Conservation (phyloP, 306 rosid species). For the Sicyos baderoa region DNA sequence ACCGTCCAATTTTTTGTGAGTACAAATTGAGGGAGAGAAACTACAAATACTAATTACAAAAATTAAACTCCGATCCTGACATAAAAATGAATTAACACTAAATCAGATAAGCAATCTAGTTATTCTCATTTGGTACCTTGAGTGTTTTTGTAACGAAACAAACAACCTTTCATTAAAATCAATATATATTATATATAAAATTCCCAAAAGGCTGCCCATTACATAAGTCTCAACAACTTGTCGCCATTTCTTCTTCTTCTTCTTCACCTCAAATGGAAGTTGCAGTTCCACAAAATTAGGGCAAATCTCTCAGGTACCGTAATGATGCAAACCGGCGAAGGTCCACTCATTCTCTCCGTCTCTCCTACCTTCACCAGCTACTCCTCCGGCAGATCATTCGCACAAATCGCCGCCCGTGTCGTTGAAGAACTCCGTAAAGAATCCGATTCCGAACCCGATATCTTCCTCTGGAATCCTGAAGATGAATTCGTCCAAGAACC, state of each 20-base stretch:
- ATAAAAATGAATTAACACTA: too few species aligned
- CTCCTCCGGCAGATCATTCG: constrained; percentile 37
- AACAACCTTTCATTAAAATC: too few species aligned
- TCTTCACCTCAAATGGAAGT: neutral
- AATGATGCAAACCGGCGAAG: constrained; percentile 36
- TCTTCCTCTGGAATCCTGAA: constrained; percentile 7
- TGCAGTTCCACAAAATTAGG: neutral
- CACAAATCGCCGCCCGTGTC: constrained; percentile 66
- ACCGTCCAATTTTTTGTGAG: too few species aligned
- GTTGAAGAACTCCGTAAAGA: constrained; percentile 43
- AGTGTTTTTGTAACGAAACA: too few species aligned
- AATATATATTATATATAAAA: too few species aligned
- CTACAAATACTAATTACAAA: too few species aligned
- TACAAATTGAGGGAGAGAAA: too few species aligned
- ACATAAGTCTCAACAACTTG: neutral
- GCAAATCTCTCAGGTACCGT: neutral
- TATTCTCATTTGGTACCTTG: too few species aligned
- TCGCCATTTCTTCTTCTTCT: neutral
- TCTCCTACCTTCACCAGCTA: constrained; percentile 73
- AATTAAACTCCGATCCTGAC: too few species aligned
- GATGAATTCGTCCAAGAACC: neutral
- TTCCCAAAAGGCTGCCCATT: neutral
- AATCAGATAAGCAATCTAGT: too few species aligned
- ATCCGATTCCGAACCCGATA: constrained; percentile 21
- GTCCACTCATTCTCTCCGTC: constrained; percentile 28